phyloP scores from a whole-genome alignment of 2,329 filamentous ascomycete species.

The Cladosporium sp. region DNA sequence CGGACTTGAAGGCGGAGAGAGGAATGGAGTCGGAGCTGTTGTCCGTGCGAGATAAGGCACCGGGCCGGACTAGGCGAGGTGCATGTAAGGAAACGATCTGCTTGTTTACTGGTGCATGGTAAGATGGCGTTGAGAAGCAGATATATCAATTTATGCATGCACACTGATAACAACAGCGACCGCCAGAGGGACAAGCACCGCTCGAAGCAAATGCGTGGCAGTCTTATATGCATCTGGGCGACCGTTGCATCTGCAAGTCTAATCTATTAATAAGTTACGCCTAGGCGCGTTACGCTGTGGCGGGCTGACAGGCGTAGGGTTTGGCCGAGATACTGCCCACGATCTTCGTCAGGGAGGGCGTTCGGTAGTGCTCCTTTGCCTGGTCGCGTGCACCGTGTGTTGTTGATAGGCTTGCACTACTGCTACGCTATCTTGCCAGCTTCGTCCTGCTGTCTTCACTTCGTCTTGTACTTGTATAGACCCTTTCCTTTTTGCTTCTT shows the following conservation, averaged over 20 bases:
- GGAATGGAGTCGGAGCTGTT: neutral
- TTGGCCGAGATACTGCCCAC: neutral
- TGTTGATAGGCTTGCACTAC: no score
- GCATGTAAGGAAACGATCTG: neutral
- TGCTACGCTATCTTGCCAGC: neutral
- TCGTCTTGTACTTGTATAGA: neutral
- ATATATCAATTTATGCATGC: neutral
- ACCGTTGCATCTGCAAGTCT: neutral
- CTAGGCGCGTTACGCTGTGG: neutral
- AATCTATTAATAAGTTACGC: neutral
- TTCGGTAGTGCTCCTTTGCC: neutral
- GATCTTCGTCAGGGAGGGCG: neutral
- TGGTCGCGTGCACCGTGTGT: conserved; percentile 1
- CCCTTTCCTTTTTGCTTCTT: neutral
- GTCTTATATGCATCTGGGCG: neutral
- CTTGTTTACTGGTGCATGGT: neutral
- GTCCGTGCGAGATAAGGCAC: neutral
- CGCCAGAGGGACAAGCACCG: neutral
- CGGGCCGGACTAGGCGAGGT: neutral
- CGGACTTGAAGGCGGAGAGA: neutral
- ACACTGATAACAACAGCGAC: neutral
- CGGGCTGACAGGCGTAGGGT: neutral
- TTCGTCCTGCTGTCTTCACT: neutral
- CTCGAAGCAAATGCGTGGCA: neutral
- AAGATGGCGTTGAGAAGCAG: neutral